phyloP scores from a whole-genome alignment of 441 rosid genomes.

The Lepidium campestre region DNA sequence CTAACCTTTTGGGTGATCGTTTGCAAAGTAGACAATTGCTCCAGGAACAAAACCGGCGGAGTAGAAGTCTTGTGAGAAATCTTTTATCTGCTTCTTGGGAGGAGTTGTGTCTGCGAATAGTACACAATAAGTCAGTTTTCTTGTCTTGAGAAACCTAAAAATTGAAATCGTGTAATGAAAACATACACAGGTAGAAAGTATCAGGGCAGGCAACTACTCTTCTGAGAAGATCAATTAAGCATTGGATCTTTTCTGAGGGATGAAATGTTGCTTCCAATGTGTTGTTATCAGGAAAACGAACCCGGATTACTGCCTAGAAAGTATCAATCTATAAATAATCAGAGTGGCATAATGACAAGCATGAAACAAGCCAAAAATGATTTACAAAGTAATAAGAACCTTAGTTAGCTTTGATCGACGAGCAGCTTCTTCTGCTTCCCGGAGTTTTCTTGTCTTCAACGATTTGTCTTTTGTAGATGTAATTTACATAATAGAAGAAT shows the following conservation, averaged over 20 bases:
- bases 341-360: not conserved
- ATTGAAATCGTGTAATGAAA: not conserved
- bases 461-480: conserved; percentile 45
- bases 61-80: conserved; percentile 69
- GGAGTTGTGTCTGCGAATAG: conserved; percentile 69
- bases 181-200: conserved; percentile 72
- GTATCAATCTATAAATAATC: not conserved
- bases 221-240: conserved; percentile 63
- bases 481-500: not conserved
- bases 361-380: not conserved
- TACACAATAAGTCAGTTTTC: not conserved
- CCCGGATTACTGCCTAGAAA: conserved; percentile 59
- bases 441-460: conserved; percentile 72
- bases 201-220: conserved; percentile 61
- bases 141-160: not conserved
- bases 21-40: conserved; percentile 82
- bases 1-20: conserved; percentile 65
- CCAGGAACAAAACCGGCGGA: conserved; percentile 89
- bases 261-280: conserved; percentile 70
- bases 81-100: conserved; percentile 77
- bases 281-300: conserved; percentile 84
- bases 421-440: conserved; percentile 88
- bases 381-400: conserved; percentile 30
- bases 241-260: conserved; percentile 70
- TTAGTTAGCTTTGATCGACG: conserved; percentile 64